Conservation (phyloP, 2,329 filamentous ascomycete species). For the Xylariaceae sp. region DNA sequence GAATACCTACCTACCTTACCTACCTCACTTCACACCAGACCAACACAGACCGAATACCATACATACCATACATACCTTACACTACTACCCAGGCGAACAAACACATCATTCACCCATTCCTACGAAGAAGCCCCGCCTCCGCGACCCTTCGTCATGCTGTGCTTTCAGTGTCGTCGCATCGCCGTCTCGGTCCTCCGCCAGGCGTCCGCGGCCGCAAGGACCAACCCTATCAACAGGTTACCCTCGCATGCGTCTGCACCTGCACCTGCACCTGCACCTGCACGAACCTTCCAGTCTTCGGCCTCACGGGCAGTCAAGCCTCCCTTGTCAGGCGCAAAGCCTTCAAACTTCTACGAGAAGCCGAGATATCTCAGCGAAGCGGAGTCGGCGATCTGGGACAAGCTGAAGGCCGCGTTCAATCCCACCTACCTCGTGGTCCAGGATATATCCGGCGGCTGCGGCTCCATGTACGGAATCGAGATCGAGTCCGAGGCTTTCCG, state of each 20-base stretch:
- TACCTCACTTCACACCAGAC: no score
- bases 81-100: no score
- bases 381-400: slow-evolving; percentile 55
- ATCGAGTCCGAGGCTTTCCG: slow-evolving; percentile 66
- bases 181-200: slow-evolving; percentile 17
- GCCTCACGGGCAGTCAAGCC: neutral
- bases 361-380: slow-evolving; percentile 49
- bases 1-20: no score
- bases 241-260: slow-evolving; percentile 1
- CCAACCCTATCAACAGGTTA: slow-evolving; percentile 4
- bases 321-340: slow-evolving; percentile 10
- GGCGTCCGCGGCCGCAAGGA: slow-evolving; percentile 12
- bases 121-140: no score
- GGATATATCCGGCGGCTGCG: slow-evolving; percentile 78
- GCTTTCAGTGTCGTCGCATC: slow-evolving; percentile 22
- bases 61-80: no score
- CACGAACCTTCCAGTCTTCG: slow-evolving; percentile 2
- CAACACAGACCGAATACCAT: no score
- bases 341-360: slow-evolving; percentile 35
- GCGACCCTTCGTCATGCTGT: slow-evolving; percentile 18
- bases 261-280: slow-evolving; percentile 5
- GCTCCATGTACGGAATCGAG: slow-evolving; percentile 82
- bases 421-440: slow-evolving; percentile 58
- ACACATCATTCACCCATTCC: no score
- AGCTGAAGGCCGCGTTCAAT: slow-evolving; percentile 43